Percentiles rank a stretch among this genome's conserved stretches.
Evolutionary conservation across 1,139 yeast genomes (phyloP).

Genomic region (Torulaspora pretoriensis): DNA sequence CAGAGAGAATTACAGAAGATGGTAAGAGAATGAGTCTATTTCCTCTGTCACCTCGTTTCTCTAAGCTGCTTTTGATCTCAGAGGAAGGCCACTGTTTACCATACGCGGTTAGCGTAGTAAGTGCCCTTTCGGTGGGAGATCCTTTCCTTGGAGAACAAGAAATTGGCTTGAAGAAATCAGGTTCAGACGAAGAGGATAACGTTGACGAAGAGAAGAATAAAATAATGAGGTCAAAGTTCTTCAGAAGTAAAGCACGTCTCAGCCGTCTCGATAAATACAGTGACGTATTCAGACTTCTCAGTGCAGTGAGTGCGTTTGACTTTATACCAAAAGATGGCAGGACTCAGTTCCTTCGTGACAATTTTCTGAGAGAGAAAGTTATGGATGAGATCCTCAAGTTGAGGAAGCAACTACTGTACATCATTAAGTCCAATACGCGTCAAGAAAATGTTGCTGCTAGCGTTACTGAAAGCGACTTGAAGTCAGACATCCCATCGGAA

Average conservation of each 20-base stretch:
- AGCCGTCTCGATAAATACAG: constrained; percentile 63
- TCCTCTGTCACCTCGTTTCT: constrained; percentile 90
- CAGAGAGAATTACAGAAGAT: constrained; percentile 58
- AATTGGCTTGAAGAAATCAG: constrained; percentile 42
- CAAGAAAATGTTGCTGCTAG: constrained; percentile 56
- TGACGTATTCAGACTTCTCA: constrained; percentile 70
- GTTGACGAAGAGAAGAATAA: constrained; percentile 40
- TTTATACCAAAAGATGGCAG: constrained; percentile 54
- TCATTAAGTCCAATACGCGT: constrained; percentile 62
- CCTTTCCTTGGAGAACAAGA: constrained; percentile 78
- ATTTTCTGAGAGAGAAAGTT: constrained; percentile 61
- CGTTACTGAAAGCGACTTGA: constrained; percentile 47
- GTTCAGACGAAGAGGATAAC: constrained; percentile 28
- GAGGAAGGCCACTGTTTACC: constrained; percentile 84
- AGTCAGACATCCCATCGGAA: constrained; percentile 63
- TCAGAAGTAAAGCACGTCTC: constrained; percentile 56
- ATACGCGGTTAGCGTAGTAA: constrained; percentile 82
- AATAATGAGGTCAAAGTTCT: constrained; percentile 46
- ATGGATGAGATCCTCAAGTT: constrained; percentile 85
- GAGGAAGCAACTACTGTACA: constrained; percentile 69
- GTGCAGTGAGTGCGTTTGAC: constrained; percentile 87
- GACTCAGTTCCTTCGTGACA: constrained; percentile 47
- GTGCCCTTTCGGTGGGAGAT: constrained; percentile 91
- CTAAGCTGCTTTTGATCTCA: constrained; percentile 84
- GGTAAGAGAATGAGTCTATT: constrained; percentile 86